Conservation (phyloP, 805 yeast genomes). For the Maudiozyma pseudohumilis region DNA sequence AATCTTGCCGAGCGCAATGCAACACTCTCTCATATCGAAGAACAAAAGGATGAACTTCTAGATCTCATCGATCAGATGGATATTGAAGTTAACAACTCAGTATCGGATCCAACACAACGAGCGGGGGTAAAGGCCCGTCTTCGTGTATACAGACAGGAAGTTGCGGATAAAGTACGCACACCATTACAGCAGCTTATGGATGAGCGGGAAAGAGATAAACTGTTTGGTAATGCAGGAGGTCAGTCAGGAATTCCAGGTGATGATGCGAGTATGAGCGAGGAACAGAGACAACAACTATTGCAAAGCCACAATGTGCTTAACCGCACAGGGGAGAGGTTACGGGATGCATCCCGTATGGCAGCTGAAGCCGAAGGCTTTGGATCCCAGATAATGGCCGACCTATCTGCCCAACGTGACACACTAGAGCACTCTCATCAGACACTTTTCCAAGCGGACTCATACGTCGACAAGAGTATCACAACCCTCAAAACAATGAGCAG, state of each 20-base stretch:
- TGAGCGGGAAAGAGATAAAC: conserved; percentile 57
- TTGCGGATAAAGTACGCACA: conserved; percentile 46
- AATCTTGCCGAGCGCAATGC: conserved; percentile 17
- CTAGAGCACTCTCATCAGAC: conserved; percentile 78
- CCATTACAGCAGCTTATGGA: conserved; percentile 50
- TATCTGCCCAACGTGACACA: conserved; percentile 91
- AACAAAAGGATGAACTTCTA: conserved; percentile 25
- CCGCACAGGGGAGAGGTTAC: conserved; percentile 69
- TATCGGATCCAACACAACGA: conserved; percentile 33
- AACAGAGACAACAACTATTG: conserved; percentile 73
- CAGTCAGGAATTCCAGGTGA: conserved; percentile 7
- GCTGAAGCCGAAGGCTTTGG: conserved; percentile 89
- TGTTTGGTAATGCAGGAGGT: conserved; percentile 46
- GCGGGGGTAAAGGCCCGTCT: conserved; percentile 65
- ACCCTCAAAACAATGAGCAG: conserved; percentile 89
- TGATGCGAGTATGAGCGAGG: conserved; percentile 35
- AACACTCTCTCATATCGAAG: conserved; percentile 21
- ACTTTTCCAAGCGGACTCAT: conserved; percentile 79
- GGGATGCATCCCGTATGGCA: conserved; percentile 84
- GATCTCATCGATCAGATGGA: conserved; percentile 82
- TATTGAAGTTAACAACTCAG: conserved; percentile 72
- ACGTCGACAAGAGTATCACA: conserved; percentile 80
- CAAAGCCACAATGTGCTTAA: conserved; percentile 73
- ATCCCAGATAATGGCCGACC: conserved; percentile 76
- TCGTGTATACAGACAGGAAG: conserved; percentile 57